Conservation (phyloP, 2,329 filamentous ascomycete species). For the Graphilbum fragrans region DNA sequence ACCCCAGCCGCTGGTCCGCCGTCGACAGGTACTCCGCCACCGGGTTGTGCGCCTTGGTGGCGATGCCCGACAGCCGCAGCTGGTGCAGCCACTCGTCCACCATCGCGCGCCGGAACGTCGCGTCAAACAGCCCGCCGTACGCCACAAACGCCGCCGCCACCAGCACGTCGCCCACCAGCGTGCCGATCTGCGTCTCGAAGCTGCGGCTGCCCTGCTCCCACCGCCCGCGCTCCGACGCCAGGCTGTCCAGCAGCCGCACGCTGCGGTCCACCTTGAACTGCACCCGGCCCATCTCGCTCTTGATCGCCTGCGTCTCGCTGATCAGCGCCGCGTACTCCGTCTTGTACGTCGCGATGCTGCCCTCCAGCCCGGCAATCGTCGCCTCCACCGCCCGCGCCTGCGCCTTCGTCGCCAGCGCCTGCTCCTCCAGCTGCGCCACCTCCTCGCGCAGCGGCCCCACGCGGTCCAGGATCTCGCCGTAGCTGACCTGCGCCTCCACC, state of each 20-base stretch:
- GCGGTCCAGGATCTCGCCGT: slow-evolving; percentile 91
- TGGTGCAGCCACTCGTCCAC: slow-evolving; percentile 96
- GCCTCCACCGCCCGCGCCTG: slow-evolving; percentile 86
- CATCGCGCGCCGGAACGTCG: slow-evolving; percentile 96
- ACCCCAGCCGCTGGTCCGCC: slow-evolving; percentile 84
- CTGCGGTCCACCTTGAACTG: slow-evolving; percentile 98
- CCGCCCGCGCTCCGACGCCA: slow-evolving; percentile 82
- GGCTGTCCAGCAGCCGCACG: slow-evolving; percentile 82
- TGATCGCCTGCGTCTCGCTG: slow-evolving; percentile 94
- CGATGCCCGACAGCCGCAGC: slow-evolving; percentile 81
- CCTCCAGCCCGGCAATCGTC: slow-evolving; percentile 71
- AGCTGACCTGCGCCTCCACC: slow-evolving; percentile 93
- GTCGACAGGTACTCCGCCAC: slow-evolving; percentile 94
- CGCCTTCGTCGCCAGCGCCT: slow-evolving; percentile 83
- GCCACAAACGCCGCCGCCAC: slow-evolving; percentile 95
- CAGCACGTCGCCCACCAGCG: slow-evolving; percentile 87
- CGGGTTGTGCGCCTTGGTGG: slow-evolving; percentile 86
- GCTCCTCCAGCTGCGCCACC: slow-evolving; percentile 74
- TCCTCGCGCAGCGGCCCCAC: slow-evolving; percentile 89
- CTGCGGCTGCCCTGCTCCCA: slow-evolving; percentile 98
- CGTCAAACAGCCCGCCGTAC: slow-evolving; percentile 93
- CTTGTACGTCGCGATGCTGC: slow-evolving; percentile 91
- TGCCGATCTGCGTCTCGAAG: slow-evolving; percentile 95
- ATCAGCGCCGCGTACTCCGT: slow-evolving; percentile 90
- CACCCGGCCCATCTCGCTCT: slow-evolving; percentile 88